Conservation (phyloP, 2,329 filamentous ascomycete genomes). For the Cercospora sojina region DNA sequence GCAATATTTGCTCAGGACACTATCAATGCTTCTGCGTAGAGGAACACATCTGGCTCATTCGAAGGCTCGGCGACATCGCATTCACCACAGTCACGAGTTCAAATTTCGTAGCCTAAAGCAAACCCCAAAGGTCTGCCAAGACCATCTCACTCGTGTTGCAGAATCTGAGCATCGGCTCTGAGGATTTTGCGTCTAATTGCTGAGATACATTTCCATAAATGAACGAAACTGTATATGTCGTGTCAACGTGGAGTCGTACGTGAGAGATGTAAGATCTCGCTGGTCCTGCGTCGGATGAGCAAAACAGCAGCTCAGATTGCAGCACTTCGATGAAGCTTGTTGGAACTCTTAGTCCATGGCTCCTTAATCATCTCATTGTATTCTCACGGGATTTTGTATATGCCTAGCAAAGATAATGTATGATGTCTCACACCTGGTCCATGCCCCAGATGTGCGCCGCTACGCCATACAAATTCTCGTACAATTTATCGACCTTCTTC, state of each 20-base stretch:
- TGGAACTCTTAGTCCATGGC: too few species aligned
- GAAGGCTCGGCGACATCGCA: conserved; percentile 77
- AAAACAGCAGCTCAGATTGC: not conserved
- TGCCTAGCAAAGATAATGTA: not conserved
- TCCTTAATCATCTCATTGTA: not conserved
- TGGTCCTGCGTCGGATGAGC: not conserved
- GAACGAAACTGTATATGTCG: not conserved
- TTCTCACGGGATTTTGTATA: not conserved
- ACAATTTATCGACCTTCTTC: not conserved
- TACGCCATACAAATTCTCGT: not conserved
- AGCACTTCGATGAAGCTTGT: not conserved
- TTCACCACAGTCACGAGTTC: conserved; percentile 76
- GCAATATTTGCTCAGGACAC: not conserved
- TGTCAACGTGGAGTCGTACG: not conserved
- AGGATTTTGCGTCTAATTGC: conserved; percentile 81
- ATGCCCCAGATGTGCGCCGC: not conserved
- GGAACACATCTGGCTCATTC: conserved; percentile 66
- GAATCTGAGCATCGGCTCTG: conserved; percentile 71
- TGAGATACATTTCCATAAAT: conserved; percentile 26
- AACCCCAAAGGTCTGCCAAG: conserved; percentile 80
- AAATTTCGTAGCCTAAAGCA: conserved; percentile 77
- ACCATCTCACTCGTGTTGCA: conserved; percentile 91
- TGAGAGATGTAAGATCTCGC: not conserved
- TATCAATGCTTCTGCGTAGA: not conserved
- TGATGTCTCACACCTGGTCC: not conserved